Percentiles rank a stretch among this genome's conserved stretches.
These are phyloP conservation scores for Stevia rebaudiana DNA, from an alignment of 140 eudicot genomes.

Conservation along the genomic window DNA sequence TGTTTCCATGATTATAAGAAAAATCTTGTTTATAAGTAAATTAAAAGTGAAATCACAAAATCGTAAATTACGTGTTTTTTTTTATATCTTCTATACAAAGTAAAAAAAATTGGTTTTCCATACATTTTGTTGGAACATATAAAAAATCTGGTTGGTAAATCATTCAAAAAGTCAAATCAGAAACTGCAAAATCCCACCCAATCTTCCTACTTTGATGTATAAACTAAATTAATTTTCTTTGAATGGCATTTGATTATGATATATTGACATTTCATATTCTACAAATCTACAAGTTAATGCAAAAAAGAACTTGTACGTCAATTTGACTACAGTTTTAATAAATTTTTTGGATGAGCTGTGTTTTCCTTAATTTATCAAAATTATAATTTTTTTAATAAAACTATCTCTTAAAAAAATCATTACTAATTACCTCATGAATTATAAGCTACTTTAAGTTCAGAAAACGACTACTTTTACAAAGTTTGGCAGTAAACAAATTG, in stretches of 20 bases:
- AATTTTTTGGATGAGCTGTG: too few species aligned
- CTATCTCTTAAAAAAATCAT: not conserved
- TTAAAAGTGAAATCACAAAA: too few species aligned
- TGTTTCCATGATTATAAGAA: too few species aligned
- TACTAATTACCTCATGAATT: not conserved
- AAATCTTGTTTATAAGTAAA: too few species aligned
- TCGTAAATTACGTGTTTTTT: too few species aligned
- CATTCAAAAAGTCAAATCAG: slow-evolving; percentile 4
- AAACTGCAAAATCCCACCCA: slow-evolving; percentile 27
- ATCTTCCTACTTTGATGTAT: not conserved
- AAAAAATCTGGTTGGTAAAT: not conserved
- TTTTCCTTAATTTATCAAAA: not conserved
- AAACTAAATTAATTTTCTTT: not conserved
- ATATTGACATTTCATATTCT: not conserved
- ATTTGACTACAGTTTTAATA: too few species aligned
- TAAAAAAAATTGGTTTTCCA: not conserved
- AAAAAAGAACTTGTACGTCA: too few species aligned
- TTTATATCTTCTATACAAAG: too few species aligned
- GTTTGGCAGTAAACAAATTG: too few species aligned
- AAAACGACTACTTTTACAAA: too few species aligned
- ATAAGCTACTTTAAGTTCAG: not conserved
- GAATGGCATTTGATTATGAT: too few species aligned
- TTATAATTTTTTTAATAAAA: not conserved
- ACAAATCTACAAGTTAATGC: not conserved
- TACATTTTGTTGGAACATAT: too few species aligned